A percentile compares a stretch with the other conserved stretches of the same genome.
Evolutionary conservation across 2,329 filamentous ascomycete species (phyloP).

Genomic region (Spiromastix sp.): DNA sequence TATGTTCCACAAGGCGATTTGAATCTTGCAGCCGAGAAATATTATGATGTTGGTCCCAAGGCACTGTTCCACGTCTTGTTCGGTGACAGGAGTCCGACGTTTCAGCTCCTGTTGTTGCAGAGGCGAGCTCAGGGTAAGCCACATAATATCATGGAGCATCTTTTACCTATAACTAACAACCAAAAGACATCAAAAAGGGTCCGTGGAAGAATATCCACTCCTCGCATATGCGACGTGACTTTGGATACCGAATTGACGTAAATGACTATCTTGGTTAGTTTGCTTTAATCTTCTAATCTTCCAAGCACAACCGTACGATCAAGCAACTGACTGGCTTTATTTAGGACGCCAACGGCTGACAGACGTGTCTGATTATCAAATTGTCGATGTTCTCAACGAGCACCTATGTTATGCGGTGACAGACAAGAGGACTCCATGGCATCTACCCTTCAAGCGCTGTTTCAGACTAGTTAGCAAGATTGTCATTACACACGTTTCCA

Average conservation of each 20-base stretch:
- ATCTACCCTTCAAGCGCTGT: conserved; percentile 67
- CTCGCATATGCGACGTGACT: conserved; percentile 63
- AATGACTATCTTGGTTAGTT: conserved; percentile 52
- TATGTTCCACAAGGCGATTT: conserved; percentile 80
- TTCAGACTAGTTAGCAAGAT: conserved; percentile 83
- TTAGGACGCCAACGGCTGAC: conserved; percentile 41
- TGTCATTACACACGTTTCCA: conserved; percentile 85
- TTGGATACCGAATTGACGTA: conserved; percentile 66
- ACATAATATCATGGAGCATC: neutral
- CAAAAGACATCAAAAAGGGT: conserved; percentile 63
- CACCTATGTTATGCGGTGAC: conserved; percentile 61
- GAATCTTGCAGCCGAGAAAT: conserved; percentile 61
- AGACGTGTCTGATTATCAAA: conserved; percentile 69
- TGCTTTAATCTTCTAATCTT: neutral
- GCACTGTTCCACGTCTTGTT: conserved; percentile 93
- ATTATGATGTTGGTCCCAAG: conserved; percentile 87
- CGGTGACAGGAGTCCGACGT: conserved; percentile 90
- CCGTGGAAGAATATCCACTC: conserved; percentile 69
- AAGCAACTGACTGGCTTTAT: neutral
- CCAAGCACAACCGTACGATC: too few relatives aligned
- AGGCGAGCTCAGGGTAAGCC: conserved; percentile 53
- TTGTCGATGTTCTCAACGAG: conserved; percentile 72
- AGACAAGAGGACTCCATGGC: conserved; percentile 61
- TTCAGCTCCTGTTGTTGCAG: conserved; percentile 82
- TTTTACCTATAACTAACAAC: conserved; percentile 1